Percentiles rank a stretch among this genome's conserved stretches.
phyloP scores from a whole-genome alignment of 2,329 filamentous ascomycete genomes.

The Colletotrichum caudatum region DNA sequence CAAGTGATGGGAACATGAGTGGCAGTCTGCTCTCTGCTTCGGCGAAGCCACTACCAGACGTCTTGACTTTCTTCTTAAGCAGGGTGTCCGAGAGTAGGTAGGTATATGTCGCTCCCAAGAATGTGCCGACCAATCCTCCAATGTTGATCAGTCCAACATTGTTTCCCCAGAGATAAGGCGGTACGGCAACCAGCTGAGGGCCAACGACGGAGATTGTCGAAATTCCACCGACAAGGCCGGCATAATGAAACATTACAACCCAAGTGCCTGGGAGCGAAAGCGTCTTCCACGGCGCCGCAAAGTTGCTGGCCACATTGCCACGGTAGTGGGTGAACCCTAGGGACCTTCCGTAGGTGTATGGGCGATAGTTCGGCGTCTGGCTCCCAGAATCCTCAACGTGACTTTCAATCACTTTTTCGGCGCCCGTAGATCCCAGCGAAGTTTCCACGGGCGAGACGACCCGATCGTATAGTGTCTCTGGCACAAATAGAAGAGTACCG shows the following conservation, averaged over 20 bases:
- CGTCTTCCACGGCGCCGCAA: slow-evolving; percentile 48
- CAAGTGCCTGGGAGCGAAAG: slow-evolving; percentile 50
- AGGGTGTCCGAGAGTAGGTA: slow-evolving; percentile 45
- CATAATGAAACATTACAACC: slow-evolving; percentile 54
- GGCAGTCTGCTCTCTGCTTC: slow-evolving; percentile 52
- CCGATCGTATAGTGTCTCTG: slow-evolving; percentile 51
- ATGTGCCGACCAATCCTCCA: slow-evolving; percentile 49
- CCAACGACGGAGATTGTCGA: slow-evolving; percentile 53
- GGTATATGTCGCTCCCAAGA: slow-evolving; percentile 48
- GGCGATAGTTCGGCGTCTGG: not conserved
- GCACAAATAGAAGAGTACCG: slow-evolving; percentile 48
- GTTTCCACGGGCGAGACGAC: not conserved
- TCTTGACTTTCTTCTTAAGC: slow-evolving; percentile 44
- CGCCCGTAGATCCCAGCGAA: not conserved
- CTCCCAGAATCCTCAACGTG: slow-evolving; percentile 24
- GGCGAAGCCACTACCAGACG: slow-evolving; percentile 46
- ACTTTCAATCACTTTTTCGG: slow-evolving; percentile 25
- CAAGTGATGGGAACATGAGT: slow-evolving; percentile 48
- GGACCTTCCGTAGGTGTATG: slow-evolving; percentile 33
- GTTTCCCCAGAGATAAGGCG: slow-evolving; percentile 52
- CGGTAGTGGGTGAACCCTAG: slow-evolving; percentile 44
- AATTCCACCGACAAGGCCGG: slow-evolving; percentile 51
- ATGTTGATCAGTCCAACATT: slow-evolving; percentile 52
- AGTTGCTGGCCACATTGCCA: slow-evolving; percentile 42
- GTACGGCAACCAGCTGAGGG: slow-evolving; percentile 46